Base-by-base conservation (phyloP, 106 monocot genomes). In the Apostasia shenzhenica region DNA sequence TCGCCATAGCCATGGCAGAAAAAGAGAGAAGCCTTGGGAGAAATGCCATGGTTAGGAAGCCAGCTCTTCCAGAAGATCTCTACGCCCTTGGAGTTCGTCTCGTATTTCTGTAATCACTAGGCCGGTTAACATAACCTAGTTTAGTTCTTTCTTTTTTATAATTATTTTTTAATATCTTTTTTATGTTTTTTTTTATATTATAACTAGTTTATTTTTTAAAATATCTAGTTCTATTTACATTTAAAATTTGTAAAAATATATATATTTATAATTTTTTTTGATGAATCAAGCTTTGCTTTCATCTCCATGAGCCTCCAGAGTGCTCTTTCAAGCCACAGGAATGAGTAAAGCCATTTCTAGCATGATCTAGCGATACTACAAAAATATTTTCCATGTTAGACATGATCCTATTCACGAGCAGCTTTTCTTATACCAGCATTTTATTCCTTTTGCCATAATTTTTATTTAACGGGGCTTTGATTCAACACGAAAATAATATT, bases 1-100 rank as follows among this genome's bases (percentile, higher is more conserved):
- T 92, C 89, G 1, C 97, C 97, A 73, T 99, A 99, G 45, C 92
- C 97, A 76, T 99, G 97, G 78, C 97, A 99, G 69, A 92, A 99
- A 75, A 92, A 92, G 61, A 99, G 79, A 3, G 89, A 71, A 1
- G 89, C 97, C 77, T 92, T 99, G 37, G 76, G 48, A 14, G 72
- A 5, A 11, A 78, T 68, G 7, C 77, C 92, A 11, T 63, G 63
- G 12, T 52, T 59, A 0, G 92, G 97, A 47, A 81, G 72, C 97
- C 97, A 99, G 41, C 87, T 80, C 77, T 99, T 99, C 97, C 92
- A 89, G 71, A 99, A 99, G 57, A 99, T 80, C 69, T 99, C 97
- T 64, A 89, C 48, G 6, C 90, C 89, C 54, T 70, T 85, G 2
- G 92, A 92, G 58, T 90, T 93, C 37, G 14, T 80, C 54, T 89